Base-by-base conservation (phyloP, 805 yeast genomes). In the Ogataea parapolymorpha region DNA sequence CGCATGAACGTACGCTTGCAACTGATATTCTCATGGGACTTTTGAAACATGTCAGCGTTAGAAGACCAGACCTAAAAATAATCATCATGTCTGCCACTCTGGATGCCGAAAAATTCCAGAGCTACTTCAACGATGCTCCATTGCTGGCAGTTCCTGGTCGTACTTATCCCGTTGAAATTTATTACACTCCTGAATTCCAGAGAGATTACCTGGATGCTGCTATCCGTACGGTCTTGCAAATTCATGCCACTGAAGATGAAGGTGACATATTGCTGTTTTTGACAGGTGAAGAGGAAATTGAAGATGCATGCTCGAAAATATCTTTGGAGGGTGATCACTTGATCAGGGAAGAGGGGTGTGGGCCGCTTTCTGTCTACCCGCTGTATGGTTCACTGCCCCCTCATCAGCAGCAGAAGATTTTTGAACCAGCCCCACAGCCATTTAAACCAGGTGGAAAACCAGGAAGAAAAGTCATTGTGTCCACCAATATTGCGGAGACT, bases 271-370 rank as follows among this genome's bases (percentile, higher is more conserved):
- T 90, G 35, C 63, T 90, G 39, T 90, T 90, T 58, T 71, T 90
- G 53, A 90, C 97, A 0, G 98, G 98, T 74, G 97, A 90, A 66
- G 98, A 90, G 59, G 98, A 90, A 66, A 93, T 91, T 61, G 99
- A 93, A 66, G 97, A 91, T 56, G 96, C 98, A 0, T 89, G 95
- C 51, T 75, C 95, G 44, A 89, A 88, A 61, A 80, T 91, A 37
- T 74, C 85, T 2, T 67, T 91, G 35, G 99, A 93, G 67, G 87
- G 82, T 35, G 99, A 93, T 58, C 95, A 84, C 54, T 67, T 93
- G 58, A 72, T 84, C 18, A 77, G 96, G 59, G 98, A 93, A 57
- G 88, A 88, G 54, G 83, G 80, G 16, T 81, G 91, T 59, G 99
- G 99, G 5, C 96, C 95, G 14, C 50, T 91, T 39, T 72, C 77